Base-by-base conservation (phyloP, 1,284 basidiomycete species). In the Apiotrichum laibachii region DNA sequence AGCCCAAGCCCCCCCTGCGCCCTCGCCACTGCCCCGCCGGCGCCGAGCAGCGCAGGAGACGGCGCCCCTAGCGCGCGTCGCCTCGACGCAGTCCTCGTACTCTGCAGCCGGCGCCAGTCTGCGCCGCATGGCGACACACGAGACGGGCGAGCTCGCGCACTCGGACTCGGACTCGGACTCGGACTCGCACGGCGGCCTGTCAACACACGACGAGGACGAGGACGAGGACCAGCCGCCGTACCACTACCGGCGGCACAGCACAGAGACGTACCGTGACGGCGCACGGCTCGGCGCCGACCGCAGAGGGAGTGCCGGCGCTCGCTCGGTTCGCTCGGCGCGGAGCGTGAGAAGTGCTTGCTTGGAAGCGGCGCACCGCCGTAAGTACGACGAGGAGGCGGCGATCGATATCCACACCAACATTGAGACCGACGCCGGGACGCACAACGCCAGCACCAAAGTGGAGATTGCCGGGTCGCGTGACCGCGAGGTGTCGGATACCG, bases 121-220 rank as follows among this genome's bases (percentile, higher is more conserved):
- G 26, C 58, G 73, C 22, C 67, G 73, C 16, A 77, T 77, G 72
- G 70, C 71, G 11, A 75, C 75, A 31, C 72, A 75, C 58, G 75
- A 77, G 59, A 77, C 73, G 2, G 75, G 75, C 18, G 69, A 69
- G n/a, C 60, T 62, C 9, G 63, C 55, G 7, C 53, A 53, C 22
- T 48, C 50, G n/a, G 57, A 72, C 58, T 59, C 39, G 9, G 62
- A 56, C 13, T 19, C 16, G 31, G 44, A 22, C 58, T 59, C 39
- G 9, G 62, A 56, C 13, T 19, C 16, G 31, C 39, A 22, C n/a
- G 35, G 47, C 18, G 47, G 46, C 15, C 55, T 60, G n/a, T 45
- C 57, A 33, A 60, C 66, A 6, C 71, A 75, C 45, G 64, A 71
- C 35, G 64, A 62, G 39, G 53, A 60, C 34, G 39, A 55, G 16